These are phyloP conservation scores for Cutaneotrichosporon sp. DNA, from an alignment of 1,284 basidiomycete genomes.

Conservation along the genomic window DNA sequence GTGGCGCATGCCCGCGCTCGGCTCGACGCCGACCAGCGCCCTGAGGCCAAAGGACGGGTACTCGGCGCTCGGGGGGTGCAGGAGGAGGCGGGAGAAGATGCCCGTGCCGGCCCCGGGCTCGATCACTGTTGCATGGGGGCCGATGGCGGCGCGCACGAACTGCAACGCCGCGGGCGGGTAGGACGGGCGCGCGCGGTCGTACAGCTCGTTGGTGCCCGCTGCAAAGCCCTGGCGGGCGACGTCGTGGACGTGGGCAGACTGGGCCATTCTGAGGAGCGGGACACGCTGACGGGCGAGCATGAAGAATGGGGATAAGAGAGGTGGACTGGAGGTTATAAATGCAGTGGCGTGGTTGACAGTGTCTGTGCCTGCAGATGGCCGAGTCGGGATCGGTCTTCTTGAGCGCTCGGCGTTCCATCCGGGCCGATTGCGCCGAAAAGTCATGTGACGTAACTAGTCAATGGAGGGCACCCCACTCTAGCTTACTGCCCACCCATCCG, in stretches of 20 bases:
- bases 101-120: conserved; percentile 54
- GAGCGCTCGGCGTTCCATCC: too few species aligned
- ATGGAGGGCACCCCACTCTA: too few species aligned
- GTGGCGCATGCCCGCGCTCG: conserved; percentile 54
- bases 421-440: too few species aligned
- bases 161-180: conserved; percentile 51
- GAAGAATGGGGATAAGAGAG: background rate
- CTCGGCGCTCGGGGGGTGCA: conserved; percentile 37
- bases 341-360: too few species aligned
- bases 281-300: background rate
- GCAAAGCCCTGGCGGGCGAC: conserved; percentile 47
- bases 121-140: conserved; percentile 31
- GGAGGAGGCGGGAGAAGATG: conserved; percentile 54
- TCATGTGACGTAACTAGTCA: too few species aligned
- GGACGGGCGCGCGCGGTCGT: conserved; percentile 53
- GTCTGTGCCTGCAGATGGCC: too few species aligned
- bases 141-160: conserved; percentile 33
- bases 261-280: background rate
- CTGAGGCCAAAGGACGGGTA: conserved; percentile 46
- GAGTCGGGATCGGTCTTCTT: background rate
- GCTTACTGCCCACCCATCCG: too few species aligned
- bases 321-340: too few species aligned
- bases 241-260: conserved; percentile 28
- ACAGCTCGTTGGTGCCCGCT: conserved; percentile 53
- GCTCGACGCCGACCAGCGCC: conserved; percentile 51